phyloP scores from a whole-genome alignment of 2,329 filamentous ascomycete species.

The Ambrosiella beaveri region DNA sequence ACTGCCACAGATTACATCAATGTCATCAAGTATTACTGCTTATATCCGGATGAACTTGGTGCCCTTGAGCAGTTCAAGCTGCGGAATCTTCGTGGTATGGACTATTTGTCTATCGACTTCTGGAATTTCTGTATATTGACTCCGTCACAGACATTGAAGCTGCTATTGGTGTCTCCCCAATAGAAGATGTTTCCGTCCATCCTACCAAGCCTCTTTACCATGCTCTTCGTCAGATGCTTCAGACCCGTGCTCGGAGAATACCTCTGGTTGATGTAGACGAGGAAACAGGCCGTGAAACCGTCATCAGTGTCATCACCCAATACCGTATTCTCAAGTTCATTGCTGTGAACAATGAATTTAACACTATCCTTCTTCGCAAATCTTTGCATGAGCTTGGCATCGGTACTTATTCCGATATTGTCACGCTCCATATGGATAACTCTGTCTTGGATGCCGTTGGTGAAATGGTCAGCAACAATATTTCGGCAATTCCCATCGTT shows the following conservation, averaged over 20 bases:
- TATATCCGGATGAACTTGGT: slow-evolving; percentile 77
- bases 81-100: slow-evolving; percentile 71
- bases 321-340: slow-evolving; percentile 98
- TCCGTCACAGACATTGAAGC: slow-evolving; percentile 59
- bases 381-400: slow-evolving; percentile 68
- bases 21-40: slow-evolving; percentile 97
- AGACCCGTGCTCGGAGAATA: slow-evolving; percentile 81
- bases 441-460: slow-evolving; percentile 91
- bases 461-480: slow-evolving; percentile 78
- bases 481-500: slow-evolving; percentile 85
- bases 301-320: slow-evolving; percentile 93
- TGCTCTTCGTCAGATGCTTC: slow-evolving; percentile 84
- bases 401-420: slow-evolving; percentile 66
- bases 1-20: slow-evolving; percentile 98
- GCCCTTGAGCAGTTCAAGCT: slow-evolving; percentile 88
- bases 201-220: slow-evolving; percentile 84
- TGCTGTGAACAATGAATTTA: slow-evolving; percentile 72
- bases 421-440: slow-evolving; percentile 73
- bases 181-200: slow-evolving; percentile 92
- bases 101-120: slow-evolving; percentile 35
- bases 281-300: slow-evolving; percentile 79
- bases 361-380: slow-evolving; percentile 79
- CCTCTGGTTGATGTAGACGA: slow-evolving; percentile 87
- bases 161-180: slow-evolving; percentile 73
- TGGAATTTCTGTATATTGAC: neutral